These are phyloP conservation scores for Tolypocladium guangdongense DNA, from an alignment of 2,329 filamentous ascomycete genomes.

Conservation along the genomic window DNA sequence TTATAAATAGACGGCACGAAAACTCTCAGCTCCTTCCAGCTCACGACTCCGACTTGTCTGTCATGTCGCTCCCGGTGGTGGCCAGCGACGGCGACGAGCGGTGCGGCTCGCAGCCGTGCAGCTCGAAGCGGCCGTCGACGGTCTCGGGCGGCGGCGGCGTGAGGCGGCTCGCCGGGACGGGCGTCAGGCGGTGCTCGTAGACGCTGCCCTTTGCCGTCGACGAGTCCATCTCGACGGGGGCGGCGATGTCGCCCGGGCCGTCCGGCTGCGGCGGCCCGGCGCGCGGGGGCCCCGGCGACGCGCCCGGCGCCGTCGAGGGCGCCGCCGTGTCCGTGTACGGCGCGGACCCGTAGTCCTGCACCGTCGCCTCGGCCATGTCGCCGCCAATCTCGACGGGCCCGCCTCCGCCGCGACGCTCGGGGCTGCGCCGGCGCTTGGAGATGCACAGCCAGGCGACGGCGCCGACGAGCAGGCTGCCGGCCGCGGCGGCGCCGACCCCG, in stretches of 20 bases:
- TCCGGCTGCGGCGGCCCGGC: constrained; percentile 31
- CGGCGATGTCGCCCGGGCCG: constrained; percentile 28
- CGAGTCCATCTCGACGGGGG: constrained; percentile 44
- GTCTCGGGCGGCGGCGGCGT: constrained; percentile 11
- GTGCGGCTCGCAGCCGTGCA: constrained; percentile 27
- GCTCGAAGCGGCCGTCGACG: constrained; percentile 27
- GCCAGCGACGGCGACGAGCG: background rate
- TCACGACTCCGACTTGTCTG: background rate
- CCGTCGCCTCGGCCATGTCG: constrained; percentile 23
- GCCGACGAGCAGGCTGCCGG: constrained; percentile 29
- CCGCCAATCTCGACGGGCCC: constrained; percentile 6
- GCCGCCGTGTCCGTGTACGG: constrained; percentile 32
- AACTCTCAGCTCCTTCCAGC: constrained; percentile 1
- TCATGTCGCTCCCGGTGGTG: background rate
- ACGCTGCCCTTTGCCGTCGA: constrained; percentile 5
- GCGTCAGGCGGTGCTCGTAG: constrained; percentile 6
- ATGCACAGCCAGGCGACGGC: constrained; percentile 36
- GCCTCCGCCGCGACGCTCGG: constrained; percentile 7
- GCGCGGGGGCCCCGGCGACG: constrained; percentile 19
- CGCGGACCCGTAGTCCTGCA: constrained; percentile 30
- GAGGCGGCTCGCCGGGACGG: background rate
- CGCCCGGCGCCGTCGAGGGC: constrained; percentile 7
- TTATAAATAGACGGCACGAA: constrained; percentile 12
- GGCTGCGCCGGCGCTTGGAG: constrained; percentile 16
- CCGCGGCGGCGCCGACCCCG: constrained; percentile 39